Evolutionary conservation across 2,329 filamentous ascomycete genomes (phyloP), one percentile per base, ranked within the genome.

Genomic region (Neonectria coccinea): DNA sequence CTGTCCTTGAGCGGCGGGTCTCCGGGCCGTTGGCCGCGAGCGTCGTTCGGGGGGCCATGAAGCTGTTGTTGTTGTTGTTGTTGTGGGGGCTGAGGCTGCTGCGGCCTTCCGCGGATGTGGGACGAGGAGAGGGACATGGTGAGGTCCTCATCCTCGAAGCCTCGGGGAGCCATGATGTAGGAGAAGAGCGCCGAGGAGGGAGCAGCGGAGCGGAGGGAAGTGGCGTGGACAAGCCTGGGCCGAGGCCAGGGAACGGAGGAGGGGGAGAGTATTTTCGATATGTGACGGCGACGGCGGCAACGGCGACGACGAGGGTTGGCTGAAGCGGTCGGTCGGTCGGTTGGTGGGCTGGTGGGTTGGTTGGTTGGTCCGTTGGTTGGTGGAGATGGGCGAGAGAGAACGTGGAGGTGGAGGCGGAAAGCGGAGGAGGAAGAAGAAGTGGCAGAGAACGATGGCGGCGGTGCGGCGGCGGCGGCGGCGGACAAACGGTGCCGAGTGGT

Each of bases 121-220:
- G 88, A 87, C 39, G 88, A 87, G 62, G 87, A 88, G 70, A 93
- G 83, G 73, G 91, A 91, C 78, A 94, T 92, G 79, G 91, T 92
- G 70, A 94, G 89, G 82, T 94, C 92, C 83, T 93, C 92, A 79
- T 94, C 91, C 77, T 94, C 91, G 79, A 92, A 92, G 72, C 82
- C 83, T 77, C 82, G 79, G 65, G 83, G 82, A 76, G 83, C 80
- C 85, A 87, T 87, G 74, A 64, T 67, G 70, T 65, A 63, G 25
- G 31, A 42, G 33, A 14, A 14, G 44, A 20, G n/a, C 85, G 85
- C 72, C 64, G 60, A 67, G 56, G 44, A 31, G 52, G 18, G 39
- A 10, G 39, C 16, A 41, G 39, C 7, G n/a, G 6, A 18, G n/a
- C 39, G 7, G 8, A 18, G 39, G 39, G 60, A 60, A 62, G 51